Percentiles rank a stretch among this genome's conserved stretches.
Conservation (phyloP, 495 filamentous ascomycete genomes). For the Friedmanniomyces endolithicus region DNA sequence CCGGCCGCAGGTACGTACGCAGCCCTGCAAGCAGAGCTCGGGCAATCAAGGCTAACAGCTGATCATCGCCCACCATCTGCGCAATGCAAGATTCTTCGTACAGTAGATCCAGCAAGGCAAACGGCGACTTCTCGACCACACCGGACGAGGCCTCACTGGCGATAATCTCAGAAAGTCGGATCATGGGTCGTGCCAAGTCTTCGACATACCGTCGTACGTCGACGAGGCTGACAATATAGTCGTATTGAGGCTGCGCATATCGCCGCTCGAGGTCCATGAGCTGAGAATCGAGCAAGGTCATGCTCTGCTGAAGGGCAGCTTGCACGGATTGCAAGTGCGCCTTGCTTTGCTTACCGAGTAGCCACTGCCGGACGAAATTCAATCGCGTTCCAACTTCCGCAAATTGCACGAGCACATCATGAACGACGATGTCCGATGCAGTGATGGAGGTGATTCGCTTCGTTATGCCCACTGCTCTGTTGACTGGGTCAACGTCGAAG, state of each 20-base stretch:
- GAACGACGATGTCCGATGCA: slow-evolving; percentile 19
- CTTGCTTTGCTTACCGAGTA: slow-evolving; percentile 27
- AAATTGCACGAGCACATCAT: slow-evolving; percentile 34
- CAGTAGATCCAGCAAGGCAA: slow-evolving; percentile 56
- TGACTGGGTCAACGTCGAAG: slow-evolving; percentile 38
- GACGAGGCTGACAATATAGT: slow-evolving; percentile 43
- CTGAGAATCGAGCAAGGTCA: slow-evolving; percentile 28
- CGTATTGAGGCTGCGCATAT: slow-evolving; percentile 30
- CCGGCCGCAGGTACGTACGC: slow-evolving; percentile 65
- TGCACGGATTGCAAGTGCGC: slow-evolving; percentile 47
- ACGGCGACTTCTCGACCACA: slow-evolving; percentile 29
- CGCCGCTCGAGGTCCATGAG: slow-evolving; percentile 36
- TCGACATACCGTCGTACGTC: slow-evolving; percentile 49
- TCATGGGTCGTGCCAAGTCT: slow-evolving; percentile 21
- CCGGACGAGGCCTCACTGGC: background rate
- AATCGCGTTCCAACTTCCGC: slow-evolving; percentile 37
- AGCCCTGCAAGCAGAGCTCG: slow-evolving; percentile 72
- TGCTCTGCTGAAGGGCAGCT: slow-evolving; percentile 31
- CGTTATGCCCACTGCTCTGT: background rate
- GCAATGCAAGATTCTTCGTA: slow-evolving; percentile 53
- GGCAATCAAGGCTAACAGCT: slow-evolving; percentile 47
- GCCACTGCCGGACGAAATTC: slow-evolving; percentile 38
- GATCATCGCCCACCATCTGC: slow-evolving; percentile 54
- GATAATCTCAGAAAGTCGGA: slow-evolving; percentile 10
- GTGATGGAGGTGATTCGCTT: background rate